phyloP scores from a whole-genome alignment of 2,329 filamentous ascomycete species.

The Diaporthe caulivora region DNA sequence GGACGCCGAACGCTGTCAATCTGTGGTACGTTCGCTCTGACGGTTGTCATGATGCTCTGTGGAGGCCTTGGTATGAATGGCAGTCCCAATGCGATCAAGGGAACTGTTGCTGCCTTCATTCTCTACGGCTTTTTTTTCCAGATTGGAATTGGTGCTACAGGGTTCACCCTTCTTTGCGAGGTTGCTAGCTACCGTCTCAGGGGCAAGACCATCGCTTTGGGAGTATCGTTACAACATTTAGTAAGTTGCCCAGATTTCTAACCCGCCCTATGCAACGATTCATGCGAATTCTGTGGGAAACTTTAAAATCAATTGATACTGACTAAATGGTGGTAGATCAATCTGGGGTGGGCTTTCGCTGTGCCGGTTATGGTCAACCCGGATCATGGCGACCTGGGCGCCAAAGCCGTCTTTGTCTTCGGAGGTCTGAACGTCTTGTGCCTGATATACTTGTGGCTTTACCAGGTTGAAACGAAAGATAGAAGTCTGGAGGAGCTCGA shows the following conservation, averaged over 20 bases:
- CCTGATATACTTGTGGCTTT: slow-evolving; percentile 45
- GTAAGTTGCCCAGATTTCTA: neutral
- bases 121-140: slow-evolving; percentile 52
- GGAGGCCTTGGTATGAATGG: slow-evolving; percentile 44
- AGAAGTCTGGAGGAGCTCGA: slow-evolving; percentile 25
- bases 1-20: slow-evolving; percentile 47
- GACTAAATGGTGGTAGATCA: too few relatives aligned
- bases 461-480: slow-evolving; percentile 48
- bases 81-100: slow-evolving; percentile 19
- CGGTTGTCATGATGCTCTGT: slow-evolving; percentile 45
- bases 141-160: slow-evolving; percentile 53
- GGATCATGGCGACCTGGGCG: slow-evolving; percentile 48
- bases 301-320: too few relatives aligned
- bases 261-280: too few relatives aligned
- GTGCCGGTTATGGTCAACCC: slow-evolving; percentile 44
- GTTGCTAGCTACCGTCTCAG: slow-evolving; percentile 50
- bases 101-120: slow-evolving; percentile 44
- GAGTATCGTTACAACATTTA: slow-evolving; percentile 48
- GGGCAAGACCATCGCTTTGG: slow-evolving; percentile 54
- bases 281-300: too few relatives aligned
- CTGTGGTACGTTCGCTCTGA: slow-evolving; percentile 43
- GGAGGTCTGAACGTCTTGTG: slow-evolving; percentile 45
- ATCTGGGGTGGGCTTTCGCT: slow-evolving; percentile 38
- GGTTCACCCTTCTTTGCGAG: slow-evolving; percentile 52
- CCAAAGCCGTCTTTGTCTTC: slow-evolving; percentile 50